Conservation (phyloP, 2,329 filamentous ascomycete genomes). For the Diplodia corticola region DNA sequence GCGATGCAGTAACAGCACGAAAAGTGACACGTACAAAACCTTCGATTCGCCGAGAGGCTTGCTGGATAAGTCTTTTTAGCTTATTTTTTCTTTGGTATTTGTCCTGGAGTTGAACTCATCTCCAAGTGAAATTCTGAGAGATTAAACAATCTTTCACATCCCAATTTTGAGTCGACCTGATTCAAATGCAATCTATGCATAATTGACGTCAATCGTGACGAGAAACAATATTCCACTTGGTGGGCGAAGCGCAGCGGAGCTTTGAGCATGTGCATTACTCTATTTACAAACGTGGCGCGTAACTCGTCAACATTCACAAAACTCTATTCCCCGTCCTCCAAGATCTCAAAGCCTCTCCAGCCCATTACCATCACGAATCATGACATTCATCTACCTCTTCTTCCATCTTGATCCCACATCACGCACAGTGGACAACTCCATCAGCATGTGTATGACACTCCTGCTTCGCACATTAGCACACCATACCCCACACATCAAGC, state of each 20-base stretch:
- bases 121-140: no score
- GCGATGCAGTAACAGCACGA: not conserved
- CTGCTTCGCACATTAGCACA: not conserved
- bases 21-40: not conserved
- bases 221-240: no score
- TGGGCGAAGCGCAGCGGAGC: no score
- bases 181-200: no score
- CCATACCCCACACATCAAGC: no score
- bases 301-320: not conserved
- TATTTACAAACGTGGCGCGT: not conserved
- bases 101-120: no score
- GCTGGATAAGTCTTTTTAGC: not conserved
- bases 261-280: not conserved
- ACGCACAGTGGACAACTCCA: constrained; percentile 8
- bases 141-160: no score
- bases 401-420: no score
- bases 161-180: no score
- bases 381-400: not conserved
- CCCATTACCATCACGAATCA: not conserved
- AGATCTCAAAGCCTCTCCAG: not conserved
- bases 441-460: constrained; percentile 17
- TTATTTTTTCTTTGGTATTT: not conserved
- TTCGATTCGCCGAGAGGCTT: not conserved
- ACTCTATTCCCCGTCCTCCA: not conserved
- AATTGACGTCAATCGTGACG: no score